These are phyloP conservation scores for Claviceps lovelessii DNA, from an alignment of 2,329 filamentous ascomycete genomes.

Conservation along the genomic window DNA sequence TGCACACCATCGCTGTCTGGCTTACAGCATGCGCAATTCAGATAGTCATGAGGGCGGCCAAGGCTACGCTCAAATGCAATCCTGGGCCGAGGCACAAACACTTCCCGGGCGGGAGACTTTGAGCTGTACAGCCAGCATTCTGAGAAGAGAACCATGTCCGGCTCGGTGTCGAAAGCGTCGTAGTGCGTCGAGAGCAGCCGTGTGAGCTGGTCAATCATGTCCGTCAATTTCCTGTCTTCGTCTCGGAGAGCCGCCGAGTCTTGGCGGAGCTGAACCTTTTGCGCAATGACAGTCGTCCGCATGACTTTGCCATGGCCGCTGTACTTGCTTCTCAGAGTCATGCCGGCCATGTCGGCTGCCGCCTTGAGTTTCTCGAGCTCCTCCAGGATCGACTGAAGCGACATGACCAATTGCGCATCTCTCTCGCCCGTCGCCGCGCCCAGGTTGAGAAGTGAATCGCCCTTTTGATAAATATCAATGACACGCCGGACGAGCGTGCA, in stretches of 20 bases:
- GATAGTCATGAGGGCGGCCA: conserved; percentile 59
- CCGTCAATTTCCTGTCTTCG: conserved; percentile 56
- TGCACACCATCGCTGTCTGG: conserved; percentile 33
- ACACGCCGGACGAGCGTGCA: conserved; percentile 13
- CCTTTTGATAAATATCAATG: conserved; percentile 17
- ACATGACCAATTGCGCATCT: conserved; percentile 16
- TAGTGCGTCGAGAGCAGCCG: conserved; percentile 14
- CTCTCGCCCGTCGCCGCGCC: conserved; percentile 18
- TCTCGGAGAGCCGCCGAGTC: conserved; percentile 57
- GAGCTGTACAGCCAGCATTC: conserved; percentile 68
- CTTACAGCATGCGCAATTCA: conserved; percentile 57
- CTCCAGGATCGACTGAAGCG: conserved; percentile 27
- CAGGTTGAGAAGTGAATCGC: conserved; percentile 24
- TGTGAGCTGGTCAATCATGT: conserved; percentile 39
- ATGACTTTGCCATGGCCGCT: conserved; percentile 55
- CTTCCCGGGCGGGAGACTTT: conserved; percentile 52
- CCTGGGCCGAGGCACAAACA: conserved; percentile 62
- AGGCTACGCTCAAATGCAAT: conserved; percentile 58
- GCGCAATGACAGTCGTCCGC: conserved; percentile 64
- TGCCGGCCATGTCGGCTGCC: conserved; percentile 29
- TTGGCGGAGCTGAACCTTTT: conserved; percentile 66
- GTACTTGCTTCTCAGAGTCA: conserved; percentile 57
- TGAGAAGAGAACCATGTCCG: conserved; percentile 41
- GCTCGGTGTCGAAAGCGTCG: conserved; percentile 9
- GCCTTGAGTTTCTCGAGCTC: conserved; percentile 33